phyloP scores from a whole-genome alignment of 495 filamentous ascomycete genomes.

The Penicillium ucsense region DNA sequence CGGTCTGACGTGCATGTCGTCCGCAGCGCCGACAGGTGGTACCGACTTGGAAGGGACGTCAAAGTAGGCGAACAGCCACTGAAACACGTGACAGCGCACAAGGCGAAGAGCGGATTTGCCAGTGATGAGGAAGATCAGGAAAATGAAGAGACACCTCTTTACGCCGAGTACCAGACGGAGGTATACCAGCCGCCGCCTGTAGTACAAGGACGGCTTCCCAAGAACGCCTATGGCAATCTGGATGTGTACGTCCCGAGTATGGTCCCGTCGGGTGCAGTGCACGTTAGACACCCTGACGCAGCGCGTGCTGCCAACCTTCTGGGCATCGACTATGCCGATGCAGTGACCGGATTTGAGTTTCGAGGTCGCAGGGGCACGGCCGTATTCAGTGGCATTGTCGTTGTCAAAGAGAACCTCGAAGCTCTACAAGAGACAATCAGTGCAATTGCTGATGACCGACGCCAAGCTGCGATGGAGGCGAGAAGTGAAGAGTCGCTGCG shows the following conservation, averaged over 20 bases:
- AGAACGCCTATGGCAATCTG: constrained; percentile 80
- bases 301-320: constrained; percentile 63
- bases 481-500: constrained; percentile 49
- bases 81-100: constrained; percentile 49
- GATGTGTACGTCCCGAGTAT: constrained; percentile 90
- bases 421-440: constrained; percentile 58
- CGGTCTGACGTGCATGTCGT: constrained; percentile 69
- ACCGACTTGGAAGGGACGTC: constrained; percentile 69
- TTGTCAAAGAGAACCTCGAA: constrained; percentile 60
- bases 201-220: constrained; percentile 62
- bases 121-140: constrained; percentile 34
- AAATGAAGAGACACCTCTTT: constrained; percentile 44
- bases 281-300: constrained; percentile 59
- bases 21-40: constrained; percentile 77
- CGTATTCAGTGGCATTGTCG: constrained; percentile 63
- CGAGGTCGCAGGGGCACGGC: constrained; percentile 74
- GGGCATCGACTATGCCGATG: constrained; percentile 78
- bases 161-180: constrained; percentile 66
- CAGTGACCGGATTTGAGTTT: constrained; percentile 85
- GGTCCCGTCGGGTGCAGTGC: constrained; percentile 72
- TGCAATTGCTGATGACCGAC: constrained; percentile 52
- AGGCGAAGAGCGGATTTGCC: constrained; percentile 26
- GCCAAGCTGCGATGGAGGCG: constrained; percentile 45
- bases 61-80: constrained; percentile 64
- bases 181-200: constrained; percentile 69